Evolutionary conservation across 129 eudicot species (phyloP), one percentile per base, ranked within the genome.

Genomic region (Dittrichia graveolens): DNA sequence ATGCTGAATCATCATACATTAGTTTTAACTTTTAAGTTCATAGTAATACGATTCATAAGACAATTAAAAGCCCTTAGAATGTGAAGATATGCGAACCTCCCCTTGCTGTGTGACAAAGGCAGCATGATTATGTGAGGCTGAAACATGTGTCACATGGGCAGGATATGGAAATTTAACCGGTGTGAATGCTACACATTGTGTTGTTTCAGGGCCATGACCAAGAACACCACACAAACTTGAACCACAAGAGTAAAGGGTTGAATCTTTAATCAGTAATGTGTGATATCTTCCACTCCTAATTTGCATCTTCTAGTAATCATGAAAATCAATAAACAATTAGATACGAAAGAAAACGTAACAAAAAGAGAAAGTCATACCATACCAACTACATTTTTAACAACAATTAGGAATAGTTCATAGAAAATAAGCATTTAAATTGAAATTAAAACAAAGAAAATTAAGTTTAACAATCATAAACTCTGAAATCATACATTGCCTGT

Each of bases 181-280:
- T 3, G 93, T 85, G 67, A 94, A 94, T 74, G 86, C 83, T 9
- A 75, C 91, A 73, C 91, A 90, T 53, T 85, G 93, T 18, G 96
- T 90, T 42, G 86, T 86, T 78, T 94, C 98, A 3, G 97, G 88
- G 34, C 97, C 98, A 81, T 90, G 98, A 75, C 98, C 98, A 86
- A 94, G 98, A 80, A 94, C 97, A 65, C 98, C 98, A 76, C 93
- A 90, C 73, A 94, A 75, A 81, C 97, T 85, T 37, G 98, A 90
- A 74, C 98, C 98, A 70, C 97, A 94, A 13, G 98, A 94, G 80
- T 90, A 94, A 18, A 79, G 89, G 8, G 69, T 78, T 24, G 90
- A 88, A 79, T 88, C 89, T 37, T 85, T 85, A 71, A 90, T 79
- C 73, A 94, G 76, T 79, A 94, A 75, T 16, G 98, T 94, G 79